phyloP scores from a whole-genome alignment of 176 grass and related monocot genomes.

The barley (Hordeum vulgare) region MorexV3_pseudomolecules_assembly NC_058521.1:114270500-114270999 shows the following conservation, averaged over 20 bases:
- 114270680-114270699: not conserved
- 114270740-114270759: not conserved
- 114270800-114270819: not conserved
- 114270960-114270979: constrained; percentile 58
- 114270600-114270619: not conserved
- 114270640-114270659: not conserved
- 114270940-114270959: constrained; percentile 60
- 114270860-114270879: not conserved
- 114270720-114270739: not conserved
- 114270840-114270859: not conserved
- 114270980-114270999: constrained; percentile 49
- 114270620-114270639: not conserved
- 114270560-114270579: constrained; percentile 44
- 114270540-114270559: constrained; percentile 67
- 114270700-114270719: not conserved
- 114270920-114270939: constrained; percentile 66
- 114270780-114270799: not conserved
- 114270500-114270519: constrained; percentile 37
- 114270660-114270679: not conserved
- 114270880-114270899: constrained; percentile 8
- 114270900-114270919: constrained; percentile 72
- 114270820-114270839: not conserved
- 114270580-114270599: not conserved
- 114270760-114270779: not conserved
- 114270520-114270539: constrained; percentile 53